Conservation (phyloP, 2,329 filamentous ascomycete species). For the Chaetoscypha palmicola region DNA sequence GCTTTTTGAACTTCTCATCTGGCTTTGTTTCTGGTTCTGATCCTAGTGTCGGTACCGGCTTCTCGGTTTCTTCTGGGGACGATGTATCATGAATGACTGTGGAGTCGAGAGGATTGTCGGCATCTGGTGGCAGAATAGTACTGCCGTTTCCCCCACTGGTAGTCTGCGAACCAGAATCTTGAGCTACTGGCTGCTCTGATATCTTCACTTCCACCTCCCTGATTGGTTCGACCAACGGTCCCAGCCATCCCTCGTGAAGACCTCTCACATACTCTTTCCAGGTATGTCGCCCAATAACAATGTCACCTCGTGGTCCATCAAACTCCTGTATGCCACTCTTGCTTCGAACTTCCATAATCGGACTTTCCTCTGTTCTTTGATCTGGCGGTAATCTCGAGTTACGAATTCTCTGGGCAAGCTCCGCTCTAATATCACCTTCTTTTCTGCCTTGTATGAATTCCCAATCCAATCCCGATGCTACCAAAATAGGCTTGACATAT, state of each 20-base stretch:
- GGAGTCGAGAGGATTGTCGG: conserved; percentile 7
- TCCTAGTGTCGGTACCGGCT: conserved; percentile 5
- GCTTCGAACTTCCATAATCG: conserved; percentile 56
- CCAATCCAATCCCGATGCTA: conserved; percentile 87
- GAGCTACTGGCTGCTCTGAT: conserved; percentile 9
- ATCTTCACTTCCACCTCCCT: conserved; percentile 28
- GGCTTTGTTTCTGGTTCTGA: conserved; percentile 17
- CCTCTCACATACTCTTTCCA: conserved; percentile 98
- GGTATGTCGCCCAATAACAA: conserved; percentile 82
- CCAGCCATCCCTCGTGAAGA: conserved; percentile 92
- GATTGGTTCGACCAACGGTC: conserved; percentile 63
- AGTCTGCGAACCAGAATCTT: conserved; percentile 20
- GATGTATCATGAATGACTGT: conserved; percentile 20
- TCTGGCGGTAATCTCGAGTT: conserved; percentile 48
- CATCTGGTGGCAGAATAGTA: conserved; percentile 7
- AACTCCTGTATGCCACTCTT: conserved; percentile 64
- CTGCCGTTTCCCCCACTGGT: conserved; percentile 22
- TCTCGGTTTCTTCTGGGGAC: conserved; percentile 26
- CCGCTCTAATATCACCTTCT: conserved; percentile 87
- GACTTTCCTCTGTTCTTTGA: conserved; percentile 39
- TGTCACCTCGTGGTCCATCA: conserved; percentile 69
- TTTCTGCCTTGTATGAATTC: conserved; percentile 88
- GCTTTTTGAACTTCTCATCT: conserved; percentile 48
- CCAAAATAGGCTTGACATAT: conserved; percentile 88
- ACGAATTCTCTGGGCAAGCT: conserved; percentile 78